Base-by-base conservation (phyloP, 1,284 basidiomycete genomes). In the Xerocomus amazonicus region DNA sequence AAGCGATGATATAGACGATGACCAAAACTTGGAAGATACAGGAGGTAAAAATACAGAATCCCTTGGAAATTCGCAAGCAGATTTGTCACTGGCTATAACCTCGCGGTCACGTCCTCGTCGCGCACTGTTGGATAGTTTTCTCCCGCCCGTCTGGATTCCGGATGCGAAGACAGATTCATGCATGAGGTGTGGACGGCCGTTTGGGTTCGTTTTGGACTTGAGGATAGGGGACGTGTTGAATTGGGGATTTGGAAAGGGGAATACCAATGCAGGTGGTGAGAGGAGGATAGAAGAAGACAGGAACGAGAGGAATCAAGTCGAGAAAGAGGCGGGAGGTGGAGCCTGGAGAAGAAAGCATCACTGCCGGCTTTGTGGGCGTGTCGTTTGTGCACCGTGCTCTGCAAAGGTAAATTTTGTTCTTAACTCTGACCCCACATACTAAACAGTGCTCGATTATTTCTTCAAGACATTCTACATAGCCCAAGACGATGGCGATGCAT, bases 131-230 rank as follows among this genome's bases (percentile, higher is more conserved):
- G 90, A 95, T 42, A 87, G 91, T 67, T 96, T 93, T 72, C 83
- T 91, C 2, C 92, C 93, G 4, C 89, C 94, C 0, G 82, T 96
- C 9, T 97, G 93, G 93, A 85, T 95, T 14, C 92, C 93, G 0
- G 92, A 97, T 63, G 81, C 81, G 50, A 87, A 81, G 61, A 85
- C 89, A 8, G 79, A 81, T 53, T 77, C 77, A 38, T 97, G 93
- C 67, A 91, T 91, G 88, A 76, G 87, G 12, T 97, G 93, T 63
- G 80, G 80, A 10, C 73, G 80, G 45, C 59, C 76, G 19, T 97
- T 97, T 68, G 86, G 87, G 6, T 84, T 92, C 76, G 79, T 47
- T 40, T 50, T 68, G 29, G 66, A 65, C 40, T 16, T 67, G 41
- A 56, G 40, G 37, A 34, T 67, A n/a, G 49, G 50, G 6, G 62